Evolutionary conservation across 2,329 filamentous ascomycete species (phyloP).

Genomic region (Pestalotiopsis sp.): DNA sequence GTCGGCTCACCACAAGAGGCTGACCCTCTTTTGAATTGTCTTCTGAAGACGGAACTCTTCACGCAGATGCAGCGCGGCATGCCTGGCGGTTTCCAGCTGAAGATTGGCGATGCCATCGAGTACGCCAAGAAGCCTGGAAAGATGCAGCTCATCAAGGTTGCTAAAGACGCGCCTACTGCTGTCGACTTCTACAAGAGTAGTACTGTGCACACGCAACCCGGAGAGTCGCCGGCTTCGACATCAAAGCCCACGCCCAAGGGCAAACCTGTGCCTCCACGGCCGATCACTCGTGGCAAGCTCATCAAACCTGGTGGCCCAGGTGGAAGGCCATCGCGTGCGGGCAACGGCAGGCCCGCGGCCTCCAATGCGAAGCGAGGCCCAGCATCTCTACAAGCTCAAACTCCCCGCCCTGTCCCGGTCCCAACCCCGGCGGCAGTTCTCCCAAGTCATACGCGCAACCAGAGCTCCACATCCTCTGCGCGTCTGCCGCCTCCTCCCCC

Average conservation of each 20-base stretch:
- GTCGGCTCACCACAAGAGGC: constrained; percentile 88
- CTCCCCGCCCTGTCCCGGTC: constrained; percentile 26
- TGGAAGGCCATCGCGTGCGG: constrained; percentile 75
- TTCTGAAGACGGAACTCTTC: constrained; percentile 97
- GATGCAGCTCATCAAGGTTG: constrained; percentile 81
- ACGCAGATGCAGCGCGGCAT: constrained; percentile 84
- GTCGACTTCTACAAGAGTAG: constrained; percentile 94
- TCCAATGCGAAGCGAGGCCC: constrained; percentile 26
- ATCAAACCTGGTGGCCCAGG: constrained; percentile 88
- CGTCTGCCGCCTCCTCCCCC: constrained; percentile 68
- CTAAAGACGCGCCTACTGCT: constrained; percentile 79
- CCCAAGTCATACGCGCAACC: constrained; percentile 56
- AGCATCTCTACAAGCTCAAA: constrained; percentile 22
- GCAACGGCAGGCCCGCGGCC: constrained; percentile 44
- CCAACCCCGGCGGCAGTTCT: constrained; percentile 36
- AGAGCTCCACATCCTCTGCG: constrained; percentile 53
- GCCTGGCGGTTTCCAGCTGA: constrained; percentile 78
- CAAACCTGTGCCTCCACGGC: constrained; percentile 83
- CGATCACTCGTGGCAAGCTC: constrained; percentile 91
- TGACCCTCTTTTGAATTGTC: constrained; percentile 89
- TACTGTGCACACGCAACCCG: constrained; percentile 81
- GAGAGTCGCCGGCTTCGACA: constrained; percentile 79
- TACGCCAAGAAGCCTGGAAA: constrained; percentile 99
- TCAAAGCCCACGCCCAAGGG: constrained; percentile 85
- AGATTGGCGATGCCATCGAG: constrained; percentile 82